A percentile compares a stretch with the other conserved stretches of the same genome.
Conservation (phyloP, 2,329 filamentous ascomycete species). For the Xylariaceae sp. region DNA sequence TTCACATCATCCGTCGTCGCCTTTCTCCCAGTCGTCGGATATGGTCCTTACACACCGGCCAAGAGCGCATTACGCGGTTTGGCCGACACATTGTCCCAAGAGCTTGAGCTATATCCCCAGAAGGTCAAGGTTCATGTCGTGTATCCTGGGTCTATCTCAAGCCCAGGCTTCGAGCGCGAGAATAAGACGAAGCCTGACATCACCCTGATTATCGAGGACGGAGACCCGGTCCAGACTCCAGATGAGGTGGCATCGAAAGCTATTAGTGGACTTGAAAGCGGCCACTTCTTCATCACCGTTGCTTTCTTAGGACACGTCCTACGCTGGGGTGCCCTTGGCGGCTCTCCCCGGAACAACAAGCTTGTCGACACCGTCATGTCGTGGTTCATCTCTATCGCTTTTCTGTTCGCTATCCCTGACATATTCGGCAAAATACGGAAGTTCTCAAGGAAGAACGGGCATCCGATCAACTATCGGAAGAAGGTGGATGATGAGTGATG, state of each 20-base stretch:
- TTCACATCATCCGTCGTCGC: slow-evolving; percentile 78
- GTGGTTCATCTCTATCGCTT: slow-evolving; percentile 51
- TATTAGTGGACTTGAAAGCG: slow-evolving; percentile 72
- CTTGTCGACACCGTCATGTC: slow-evolving; percentile 55
- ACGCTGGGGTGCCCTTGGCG: slow-evolving; percentile 57
- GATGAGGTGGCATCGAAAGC: slow-evolving; percentile 69
- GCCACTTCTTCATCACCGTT: slow-evolving; percentile 75
- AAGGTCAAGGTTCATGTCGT: slow-evolving; percentile 78
- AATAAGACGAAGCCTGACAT: slow-evolving; percentile 75
- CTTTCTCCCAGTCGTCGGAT: slow-evolving; percentile 76
- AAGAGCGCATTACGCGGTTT: slow-evolving; percentile 83
- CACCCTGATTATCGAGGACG: slow-evolving; percentile 73
- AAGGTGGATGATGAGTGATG: slow-evolving; percentile 17
- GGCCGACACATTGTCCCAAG: slow-evolving; percentile 77
- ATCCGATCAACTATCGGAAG: slow-evolving; percentile 48
- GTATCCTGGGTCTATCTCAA: slow-evolving; percentile 78
- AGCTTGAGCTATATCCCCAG: slow-evolving; percentile 81
- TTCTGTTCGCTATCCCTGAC: slow-evolving; percentile 54
- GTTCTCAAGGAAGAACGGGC: slow-evolving; percentile 55
- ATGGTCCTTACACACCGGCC: slow-evolving; percentile 75
- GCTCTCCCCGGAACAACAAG: slow-evolving; percentile 55
- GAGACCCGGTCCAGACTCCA: slow-evolving; percentile 75
- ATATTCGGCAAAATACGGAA: slow-evolving; percentile 55
- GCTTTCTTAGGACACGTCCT: slow-evolving; percentile 69
- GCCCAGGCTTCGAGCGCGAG: slow-evolving; percentile 71